Conservation (phyloP, 2,329 filamentous ascomycete genomes). For the Chaetomium sp. region DNA sequence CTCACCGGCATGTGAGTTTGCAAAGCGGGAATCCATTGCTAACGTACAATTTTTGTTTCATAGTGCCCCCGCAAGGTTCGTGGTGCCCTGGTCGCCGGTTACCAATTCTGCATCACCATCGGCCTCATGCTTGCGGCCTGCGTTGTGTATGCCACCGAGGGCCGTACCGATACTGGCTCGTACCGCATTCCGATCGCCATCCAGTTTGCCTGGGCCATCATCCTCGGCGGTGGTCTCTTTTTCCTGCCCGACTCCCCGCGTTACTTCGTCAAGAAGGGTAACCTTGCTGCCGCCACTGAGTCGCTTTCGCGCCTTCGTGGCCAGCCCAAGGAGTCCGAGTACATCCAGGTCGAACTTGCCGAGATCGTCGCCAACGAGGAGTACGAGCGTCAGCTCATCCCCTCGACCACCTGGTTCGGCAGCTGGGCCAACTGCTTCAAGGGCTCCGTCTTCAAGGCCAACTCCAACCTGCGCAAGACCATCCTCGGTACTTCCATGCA, state of each 20-base stretch:
- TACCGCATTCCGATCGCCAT: constrained; percentile 78
- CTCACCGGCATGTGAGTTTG: too few relatives aligned
- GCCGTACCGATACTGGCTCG: constrained; percentile 54
- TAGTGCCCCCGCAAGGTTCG: constrained; percentile 57
- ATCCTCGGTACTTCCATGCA: constrained; percentile 67
- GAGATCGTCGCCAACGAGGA: constrained; percentile 88
- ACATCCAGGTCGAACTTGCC: constrained; percentile 69
- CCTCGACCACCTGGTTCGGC: constrained; percentile 56
- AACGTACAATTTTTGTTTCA: background rate
- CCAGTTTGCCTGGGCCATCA: constrained; percentile 74
- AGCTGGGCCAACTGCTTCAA: constrained; percentile 65
- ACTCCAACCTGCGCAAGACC: constrained; percentile 63
- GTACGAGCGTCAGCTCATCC: constrained; percentile 68
- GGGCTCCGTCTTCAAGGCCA: constrained; percentile 55
- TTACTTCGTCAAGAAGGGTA: constrained; percentile 74
- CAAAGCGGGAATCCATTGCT: background rate
- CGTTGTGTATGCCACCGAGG: constrained; percentile 65
- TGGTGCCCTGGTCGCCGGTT: constrained; percentile 30
- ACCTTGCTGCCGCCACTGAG: constrained; percentile 56
- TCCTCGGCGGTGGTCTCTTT: constrained; percentile 65
- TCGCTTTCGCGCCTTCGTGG: constrained; percentile 65
- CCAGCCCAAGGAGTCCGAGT: constrained; percentile 65
- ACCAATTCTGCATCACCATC: constrained; percentile 31
- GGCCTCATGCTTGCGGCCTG: constrained; percentile 69
- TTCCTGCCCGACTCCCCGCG: constrained; percentile 79